Conservation (phyloP, 768 basidiomycete species). For the Mrakia gelida region DNA sequence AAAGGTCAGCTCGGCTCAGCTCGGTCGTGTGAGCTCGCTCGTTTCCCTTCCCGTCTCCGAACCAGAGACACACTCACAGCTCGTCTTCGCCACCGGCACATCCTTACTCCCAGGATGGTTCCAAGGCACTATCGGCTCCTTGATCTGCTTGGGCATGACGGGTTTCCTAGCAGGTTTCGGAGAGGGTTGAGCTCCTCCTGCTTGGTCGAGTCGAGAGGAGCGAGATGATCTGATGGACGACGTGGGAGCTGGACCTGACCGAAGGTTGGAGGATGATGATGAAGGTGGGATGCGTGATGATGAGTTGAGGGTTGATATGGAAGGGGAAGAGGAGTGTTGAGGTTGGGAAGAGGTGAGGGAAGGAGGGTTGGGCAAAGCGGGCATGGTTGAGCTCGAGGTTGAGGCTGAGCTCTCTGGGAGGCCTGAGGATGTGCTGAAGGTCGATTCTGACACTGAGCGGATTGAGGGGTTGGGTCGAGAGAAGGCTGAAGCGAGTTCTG, state of each 20-base stretch:
- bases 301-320: not conserved
- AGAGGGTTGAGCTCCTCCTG: not conserved
- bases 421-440: not conserved
- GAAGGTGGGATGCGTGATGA: not conserved
- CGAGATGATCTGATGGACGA: slow-evolving; percentile 2
- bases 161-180: not conserved
- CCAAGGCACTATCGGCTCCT: not conserved
- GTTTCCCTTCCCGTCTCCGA: not conserved
- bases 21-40: too few relatives aligned
- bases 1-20: not conserved
- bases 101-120: not conserved
- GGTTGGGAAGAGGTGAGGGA: not conserved
- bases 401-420: not conserved
- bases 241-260: not conserved
- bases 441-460: not conserved
- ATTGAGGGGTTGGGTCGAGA: not conserved
- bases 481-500: not conserved
- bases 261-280: not conserved
- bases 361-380: not conserved
- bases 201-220: not conserved
- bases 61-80: not conserved
- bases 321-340: not conserved
- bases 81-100: slow-evolving; percentile 9
- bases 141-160: slow-evolving; percentile 7
- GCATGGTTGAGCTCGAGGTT: not conserved